Conservation (phyloP, 108 stramenopile genomes). For the Stephanodiscus minutulus region DNA sequence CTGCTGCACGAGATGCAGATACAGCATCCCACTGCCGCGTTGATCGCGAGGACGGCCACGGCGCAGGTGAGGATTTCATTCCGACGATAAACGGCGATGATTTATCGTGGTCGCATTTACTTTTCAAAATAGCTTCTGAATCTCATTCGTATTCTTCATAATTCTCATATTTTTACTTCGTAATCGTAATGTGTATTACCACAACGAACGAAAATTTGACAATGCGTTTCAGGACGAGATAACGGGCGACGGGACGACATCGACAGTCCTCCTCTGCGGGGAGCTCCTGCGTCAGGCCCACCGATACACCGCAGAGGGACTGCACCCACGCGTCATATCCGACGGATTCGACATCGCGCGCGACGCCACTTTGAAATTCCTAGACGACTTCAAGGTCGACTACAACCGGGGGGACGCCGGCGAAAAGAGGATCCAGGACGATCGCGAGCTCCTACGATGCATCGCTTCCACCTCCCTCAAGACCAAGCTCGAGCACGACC, state of each 20-base stretch:
- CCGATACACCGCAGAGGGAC: conserved; percentile 91
- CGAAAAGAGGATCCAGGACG: conserved; percentile 47
- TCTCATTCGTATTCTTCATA: not conserved
- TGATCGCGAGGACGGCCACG: conserved; percentile 98
- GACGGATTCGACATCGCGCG: conserved; percentile 97
- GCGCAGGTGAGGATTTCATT: conserved; percentile 71
- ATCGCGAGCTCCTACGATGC: conserved; percentile 87
- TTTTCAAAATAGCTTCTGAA: not conserved
- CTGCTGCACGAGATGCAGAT: conserved; percentile 99
- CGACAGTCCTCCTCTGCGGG: conserved; percentile 94
- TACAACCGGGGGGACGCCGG: conserved; percentile 46
- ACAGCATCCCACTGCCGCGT: conserved; percentile 98
- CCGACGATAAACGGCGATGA: not conserved
- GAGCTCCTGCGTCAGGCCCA: conserved; percentile 97
- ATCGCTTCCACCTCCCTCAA: conserved; percentile 93
- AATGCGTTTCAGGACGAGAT: conserved; percentile 67
- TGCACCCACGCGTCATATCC: conserved; percentile 96
- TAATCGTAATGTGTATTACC: too few relatives aligned
- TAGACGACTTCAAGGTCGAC: conserved; percentile 78
- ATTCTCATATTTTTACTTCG: not conserved
- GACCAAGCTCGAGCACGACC: conserved; percentile 93
- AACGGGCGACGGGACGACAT: conserved; percentile 98
- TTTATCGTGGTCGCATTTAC: not conserved
- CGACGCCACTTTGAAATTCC: conserved; percentile 82
- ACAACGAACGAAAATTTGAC: not conserved